Evolutionary conservation across 495 filamentous ascomycete species (phyloP).

Genomic region (Rostrohypoxylon terebratum): DNA sequence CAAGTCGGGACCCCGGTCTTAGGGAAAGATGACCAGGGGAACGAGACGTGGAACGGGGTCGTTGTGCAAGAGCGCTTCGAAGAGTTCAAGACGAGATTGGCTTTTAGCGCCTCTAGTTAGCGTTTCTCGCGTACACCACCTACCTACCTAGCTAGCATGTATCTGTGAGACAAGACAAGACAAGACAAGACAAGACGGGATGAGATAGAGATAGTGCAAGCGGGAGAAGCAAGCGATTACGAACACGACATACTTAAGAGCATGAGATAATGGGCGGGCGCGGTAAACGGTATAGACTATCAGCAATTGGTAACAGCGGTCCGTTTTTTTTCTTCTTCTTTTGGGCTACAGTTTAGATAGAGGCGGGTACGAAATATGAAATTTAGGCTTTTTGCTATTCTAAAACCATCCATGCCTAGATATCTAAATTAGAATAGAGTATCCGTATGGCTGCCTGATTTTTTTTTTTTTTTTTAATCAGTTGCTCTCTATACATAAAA

Average conservation of each 20-base stretch:
- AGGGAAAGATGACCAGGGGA: constrained; percentile 60
- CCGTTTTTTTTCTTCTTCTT: not conserved
- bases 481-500: too few relatives aligned
- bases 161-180: not conserved
- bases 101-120: constrained; percentile 32
- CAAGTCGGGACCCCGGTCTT: constrained; percentile 86
- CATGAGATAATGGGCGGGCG: not conserved
- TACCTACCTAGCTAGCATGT: not conserved
- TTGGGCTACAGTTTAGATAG: constrained; percentile 13
- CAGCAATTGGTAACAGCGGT: constrained; percentile 1
- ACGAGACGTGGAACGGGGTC: constrained; percentile 83
- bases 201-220: not conserved
- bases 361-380: not conserved
- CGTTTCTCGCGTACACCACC: not conserved
- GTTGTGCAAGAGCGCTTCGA: constrained; percentile 65
- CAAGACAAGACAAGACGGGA: not conserved
- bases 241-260: constrained; percentile 3
- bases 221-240: not conserved
- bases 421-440: constrained; percentile 6
- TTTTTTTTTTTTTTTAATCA: not conserved
- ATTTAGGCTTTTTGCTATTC: not conserved
- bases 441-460: not conserved
- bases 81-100: constrained; percentile 58
- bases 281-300: constrained; percentile 19
- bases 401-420: not conserved